Conservation (phyloP, 768 basidiomycete species). For the Mycena rebaudengoi region DNA sequence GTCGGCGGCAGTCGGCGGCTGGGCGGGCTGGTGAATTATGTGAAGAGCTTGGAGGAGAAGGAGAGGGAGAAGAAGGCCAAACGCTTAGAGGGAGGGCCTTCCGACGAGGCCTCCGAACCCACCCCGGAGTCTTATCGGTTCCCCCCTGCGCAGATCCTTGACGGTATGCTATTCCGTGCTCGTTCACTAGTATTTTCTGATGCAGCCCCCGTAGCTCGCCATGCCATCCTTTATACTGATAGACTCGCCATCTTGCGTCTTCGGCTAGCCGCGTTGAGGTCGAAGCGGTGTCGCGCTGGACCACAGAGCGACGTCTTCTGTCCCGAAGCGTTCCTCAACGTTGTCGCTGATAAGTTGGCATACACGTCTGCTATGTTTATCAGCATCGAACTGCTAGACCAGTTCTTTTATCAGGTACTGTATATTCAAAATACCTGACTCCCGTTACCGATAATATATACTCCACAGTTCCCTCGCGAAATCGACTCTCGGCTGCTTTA, state of each 20-base stretch:
- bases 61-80: conserved; percentile 69
- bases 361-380: conserved; percentile 98
- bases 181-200: conserved; percentile 17
- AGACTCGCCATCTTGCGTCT: conserved; percentile 85
- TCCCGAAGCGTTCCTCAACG: conserved; percentile 96
- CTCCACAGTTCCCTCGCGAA: conserved; percentile 89
- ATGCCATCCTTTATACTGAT: conserved; percentile 89
- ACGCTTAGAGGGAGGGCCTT: conserved; percentile 50
- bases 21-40: conserved; percentile 79
- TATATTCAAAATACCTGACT: not conserved
- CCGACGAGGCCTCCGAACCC: conserved; percentile 43
- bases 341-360: conserved; percentile 96
- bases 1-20: conserved; percentile 89
- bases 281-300: conserved; percentile 87
- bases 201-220: conserved; percentile 67
- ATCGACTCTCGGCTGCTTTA: conserved; percentile 95
- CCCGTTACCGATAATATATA: too few relatives aligned
- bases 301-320: conserved; percentile 91
- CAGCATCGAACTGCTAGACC: conserved; percentile 96
- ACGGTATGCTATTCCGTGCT: conserved; percentile 65
- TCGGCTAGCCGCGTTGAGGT: conserved; percentile 85
- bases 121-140: conserved; percentile 85
- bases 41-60: conserved; percentile 81
- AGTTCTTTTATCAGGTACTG: conserved; percentile 96
- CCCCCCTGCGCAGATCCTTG: conserved; percentile 89